A percentile compares a stretch with the other conserved stretches of the same genome.
Conservation (phyloP, 257 asterid species). For the Lavandula angustifolia region DNA sequence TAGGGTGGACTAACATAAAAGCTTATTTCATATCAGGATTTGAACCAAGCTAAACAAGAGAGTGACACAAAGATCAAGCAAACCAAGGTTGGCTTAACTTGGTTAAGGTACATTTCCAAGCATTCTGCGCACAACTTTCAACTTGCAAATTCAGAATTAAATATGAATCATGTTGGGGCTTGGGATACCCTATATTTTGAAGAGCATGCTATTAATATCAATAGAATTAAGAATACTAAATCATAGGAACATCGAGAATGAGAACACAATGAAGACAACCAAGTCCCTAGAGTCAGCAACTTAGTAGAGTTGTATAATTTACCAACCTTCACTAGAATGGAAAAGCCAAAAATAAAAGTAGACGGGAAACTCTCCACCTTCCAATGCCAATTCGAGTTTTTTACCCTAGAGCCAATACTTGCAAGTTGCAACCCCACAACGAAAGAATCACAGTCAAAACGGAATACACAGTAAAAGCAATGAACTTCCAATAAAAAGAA, state of each 20-base stretch:
- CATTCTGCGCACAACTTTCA: not conserved
- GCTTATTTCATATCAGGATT: not conserved
- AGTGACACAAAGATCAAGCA: constrained; percentile 2
- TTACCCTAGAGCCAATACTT: not conserved
- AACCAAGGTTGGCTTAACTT: not conserved
- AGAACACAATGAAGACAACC: not conserved
- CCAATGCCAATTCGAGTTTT: not conserved
- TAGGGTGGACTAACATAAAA: not conserved
- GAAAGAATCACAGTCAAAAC: not conserved
- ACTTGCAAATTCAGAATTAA: not conserved
- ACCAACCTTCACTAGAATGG: not conserved
- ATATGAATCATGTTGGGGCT: not conserved
- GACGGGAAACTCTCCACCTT: not conserved
- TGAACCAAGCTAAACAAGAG: not conserved
- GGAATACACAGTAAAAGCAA: not conserved
- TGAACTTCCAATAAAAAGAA: not conserved
- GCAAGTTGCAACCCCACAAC: not conserved
- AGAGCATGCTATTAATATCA: not conserved
- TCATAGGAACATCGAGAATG: not conserved
- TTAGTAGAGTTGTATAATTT: too few species aligned
- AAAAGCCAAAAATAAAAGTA: not conserved
- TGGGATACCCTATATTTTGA: not conserved
- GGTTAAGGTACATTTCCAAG: not conserved
- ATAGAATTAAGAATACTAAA: not conserved
- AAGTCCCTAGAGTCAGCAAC: not conserved